Percentiles rank a stretch among this genome's conserved stretches.
These are phyloP conservation scores for Odontarrhena argentea DNA, from an alignment of 345 rosid species.

Conservation along the genomic window DNA sequence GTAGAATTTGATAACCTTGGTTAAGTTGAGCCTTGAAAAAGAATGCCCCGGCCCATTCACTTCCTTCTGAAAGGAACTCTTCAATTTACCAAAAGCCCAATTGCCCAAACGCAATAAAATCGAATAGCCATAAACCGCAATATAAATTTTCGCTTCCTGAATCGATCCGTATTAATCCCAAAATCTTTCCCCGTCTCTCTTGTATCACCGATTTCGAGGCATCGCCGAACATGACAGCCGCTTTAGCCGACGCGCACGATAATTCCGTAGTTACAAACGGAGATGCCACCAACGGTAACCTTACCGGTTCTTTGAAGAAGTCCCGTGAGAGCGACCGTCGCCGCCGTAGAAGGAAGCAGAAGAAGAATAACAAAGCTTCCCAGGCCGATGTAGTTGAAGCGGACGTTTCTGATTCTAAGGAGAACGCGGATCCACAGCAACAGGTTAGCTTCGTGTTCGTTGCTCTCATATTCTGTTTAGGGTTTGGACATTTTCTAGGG, in stretches of 20 bases:
- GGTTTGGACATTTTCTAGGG: slow-evolving; percentile 36
- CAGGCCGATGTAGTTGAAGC: slow-evolving; percentile 40
- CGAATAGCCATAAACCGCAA: not conserved
- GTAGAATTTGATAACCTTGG: no score
- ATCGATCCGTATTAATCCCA: not conserved
- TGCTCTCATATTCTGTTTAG: slow-evolving; percentile 1
- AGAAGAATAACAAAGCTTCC: slow-evolving; percentile 65
- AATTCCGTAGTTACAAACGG: slow-evolving; percentile 56
- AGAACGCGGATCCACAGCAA: slow-evolving; percentile 57
- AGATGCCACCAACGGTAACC: slow-evolving; percentile 48
- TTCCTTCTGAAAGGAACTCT: no score
- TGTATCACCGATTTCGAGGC: slow-evolving; percentile 6
- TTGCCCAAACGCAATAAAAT: no score
- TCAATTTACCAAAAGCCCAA: no score
- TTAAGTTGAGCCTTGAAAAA: no score
- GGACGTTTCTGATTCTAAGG: slow-evolving; percentile 50
- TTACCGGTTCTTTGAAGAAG: slow-evolving; percentile 50
- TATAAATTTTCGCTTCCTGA: not conserved
- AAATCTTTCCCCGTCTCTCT: not conserved
- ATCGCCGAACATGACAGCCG: slow-evolving; percentile 33
- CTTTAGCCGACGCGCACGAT: slow-evolving; percentile 40
- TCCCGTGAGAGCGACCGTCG: slow-evolving; percentile 87
- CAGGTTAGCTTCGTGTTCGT: slow-evolving; percentile 40
- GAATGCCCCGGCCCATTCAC: no score
- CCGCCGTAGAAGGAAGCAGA: slow-evolving; percentile 97